Conservation (phyloP, 2,329 filamentous ascomycete genomes). For the Aspergillus persii region DNA sequence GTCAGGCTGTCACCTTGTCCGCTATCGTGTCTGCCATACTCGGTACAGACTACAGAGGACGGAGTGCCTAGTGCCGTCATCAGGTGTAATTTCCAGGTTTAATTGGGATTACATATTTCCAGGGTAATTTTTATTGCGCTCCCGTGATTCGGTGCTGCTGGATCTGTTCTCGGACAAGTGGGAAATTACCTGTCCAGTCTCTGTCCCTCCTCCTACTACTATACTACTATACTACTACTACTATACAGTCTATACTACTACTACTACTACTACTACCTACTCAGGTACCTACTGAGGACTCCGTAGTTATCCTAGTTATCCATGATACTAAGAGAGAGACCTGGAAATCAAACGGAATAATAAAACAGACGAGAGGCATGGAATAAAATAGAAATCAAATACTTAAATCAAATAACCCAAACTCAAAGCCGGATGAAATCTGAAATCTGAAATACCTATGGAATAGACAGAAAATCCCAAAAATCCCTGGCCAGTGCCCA, state of each 20-base stretch:
- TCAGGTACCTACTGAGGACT: too few relatives aligned
- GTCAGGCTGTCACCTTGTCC: constrained; percentile 10
- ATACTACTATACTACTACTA: too few relatives aligned
- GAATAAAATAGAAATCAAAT: not conserved
- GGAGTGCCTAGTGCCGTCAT: not conserved
- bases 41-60: too few relatives aligned
- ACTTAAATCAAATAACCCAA: not conserved
- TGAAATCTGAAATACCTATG: not conserved
- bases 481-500: constrained; percentile 10
- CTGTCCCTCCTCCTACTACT: too few relatives aligned
- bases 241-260: too few relatives aligned
- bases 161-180: not conserved
- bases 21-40: not conserved
- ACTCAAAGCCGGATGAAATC: not conserved
- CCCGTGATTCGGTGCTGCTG: not conserved
- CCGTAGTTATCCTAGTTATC: too few relatives aligned
- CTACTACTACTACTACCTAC: too few relatives aligned
- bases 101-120: too few relatives aligned
- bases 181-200: not conserved
- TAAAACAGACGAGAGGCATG: not conserved
- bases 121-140: not conserved
- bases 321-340: too few relatives aligned
- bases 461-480: not conserved
- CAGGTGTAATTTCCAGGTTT: not conserved
- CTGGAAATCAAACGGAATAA: not conserved